These are phyloP conservation scores for Xylaria flabelliformis DNA, from an alignment of 495 filamentous ascomycete species.

Conservation along the genomic window DNA sequence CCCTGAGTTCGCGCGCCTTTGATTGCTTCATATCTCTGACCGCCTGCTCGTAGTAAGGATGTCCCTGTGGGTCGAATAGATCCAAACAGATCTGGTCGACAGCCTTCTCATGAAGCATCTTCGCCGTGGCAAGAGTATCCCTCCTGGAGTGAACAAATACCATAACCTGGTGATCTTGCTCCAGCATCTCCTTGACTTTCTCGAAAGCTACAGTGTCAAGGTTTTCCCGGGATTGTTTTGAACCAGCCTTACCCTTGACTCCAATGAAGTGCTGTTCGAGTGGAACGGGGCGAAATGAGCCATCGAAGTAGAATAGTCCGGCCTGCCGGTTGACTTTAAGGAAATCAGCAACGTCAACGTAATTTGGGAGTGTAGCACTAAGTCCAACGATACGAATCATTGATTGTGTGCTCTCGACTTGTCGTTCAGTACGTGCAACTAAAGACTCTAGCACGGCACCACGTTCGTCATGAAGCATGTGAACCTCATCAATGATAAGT, in stretches of 20 bases:
- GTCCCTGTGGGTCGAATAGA: slow-evolving; percentile 79
- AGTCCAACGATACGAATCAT: slow-evolving; percentile 95
- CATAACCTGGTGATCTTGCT: slow-evolving; percentile 92
- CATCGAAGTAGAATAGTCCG: slow-evolving; percentile 96
- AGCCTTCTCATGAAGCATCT: slow-evolving; percentile 85
- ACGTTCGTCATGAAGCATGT: slow-evolving; percentile 98
- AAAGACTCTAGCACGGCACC: slow-evolving; percentile 95
- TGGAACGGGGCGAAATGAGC: slow-evolving; percentile 93
- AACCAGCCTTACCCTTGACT: slow-evolving; percentile 87
- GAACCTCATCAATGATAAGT: slow-evolving; percentile 98
- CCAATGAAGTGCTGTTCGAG: slow-evolving; percentile 98
- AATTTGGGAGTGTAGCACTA: slow-evolving; percentile 95
- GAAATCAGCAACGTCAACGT: slow-evolving; percentile 94
- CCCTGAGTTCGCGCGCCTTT: slow-evolving; percentile 82
- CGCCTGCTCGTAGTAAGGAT: slow-evolving; percentile 73
- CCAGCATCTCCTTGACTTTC: slow-evolving; percentile 93
- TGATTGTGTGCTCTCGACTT: slow-evolving; percentile 97
- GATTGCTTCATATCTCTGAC: slow-evolving; percentile 81
- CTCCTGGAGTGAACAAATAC: slow-evolving; percentile 97
- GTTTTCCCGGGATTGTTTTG: slow-evolving; percentile 81
- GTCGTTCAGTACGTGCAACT: slow-evolving; percentile 90
- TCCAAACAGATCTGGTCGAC: slow-evolving; percentile 75
- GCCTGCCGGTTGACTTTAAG: slow-evolving; percentile 93
- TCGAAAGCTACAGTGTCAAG: slow-evolving; percentile 85
- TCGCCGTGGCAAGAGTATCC: slow-evolving; percentile 88